Evolutionary conservation across 768 basidiomycete genomes (phyloP).

Genomic region (Boletus rubroflammeus): DNA sequence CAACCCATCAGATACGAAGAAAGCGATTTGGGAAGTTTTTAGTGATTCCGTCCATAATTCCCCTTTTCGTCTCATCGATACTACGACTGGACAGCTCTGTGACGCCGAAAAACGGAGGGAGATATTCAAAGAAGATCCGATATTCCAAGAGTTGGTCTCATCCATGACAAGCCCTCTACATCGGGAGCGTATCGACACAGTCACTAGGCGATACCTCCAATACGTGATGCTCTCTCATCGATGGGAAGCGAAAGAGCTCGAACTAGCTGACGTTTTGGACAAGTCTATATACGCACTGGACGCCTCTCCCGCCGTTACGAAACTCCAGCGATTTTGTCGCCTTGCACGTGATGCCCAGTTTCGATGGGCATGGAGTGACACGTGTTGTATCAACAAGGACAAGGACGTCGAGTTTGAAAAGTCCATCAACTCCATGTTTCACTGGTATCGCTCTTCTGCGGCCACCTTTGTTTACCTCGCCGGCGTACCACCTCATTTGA

Average conservation of each 20-base stretch:
- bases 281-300: conserved; percentile 11
- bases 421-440: conserved; percentile 23
- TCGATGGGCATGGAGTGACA: conserved; percentile 25
- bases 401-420: conserved; percentile 15
- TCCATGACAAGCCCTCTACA: conserved; percentile 9
- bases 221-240: conserved; percentile 26
- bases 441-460: conserved; percentile 15
- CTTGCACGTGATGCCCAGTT: conserved; percentile 6
- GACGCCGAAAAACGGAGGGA: conserved; percentile 10
- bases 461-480: conserved; percentile 21
- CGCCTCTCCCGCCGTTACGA: conserved; percentile 3
- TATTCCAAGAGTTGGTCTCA: conserved; percentile 15
- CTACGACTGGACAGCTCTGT: conserved; percentile 15
- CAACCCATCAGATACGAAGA: conserved; percentile 5
- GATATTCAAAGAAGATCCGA: conserved; percentile 10
- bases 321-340: conserved; percentile 18
- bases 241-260: conserved; percentile 16
- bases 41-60: not conserved
- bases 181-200: conserved; percentile 1
- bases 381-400: conserved; percentile 23
- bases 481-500: conserved; percentile 7
- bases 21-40: not conserved
- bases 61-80: conserved; percentile 22
- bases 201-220: conserved; percentile 6
- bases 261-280: conserved; percentile 7